Base-by-base conservation (phyloP, 805 yeast species). In the Osmozyma mogii region DNA sequence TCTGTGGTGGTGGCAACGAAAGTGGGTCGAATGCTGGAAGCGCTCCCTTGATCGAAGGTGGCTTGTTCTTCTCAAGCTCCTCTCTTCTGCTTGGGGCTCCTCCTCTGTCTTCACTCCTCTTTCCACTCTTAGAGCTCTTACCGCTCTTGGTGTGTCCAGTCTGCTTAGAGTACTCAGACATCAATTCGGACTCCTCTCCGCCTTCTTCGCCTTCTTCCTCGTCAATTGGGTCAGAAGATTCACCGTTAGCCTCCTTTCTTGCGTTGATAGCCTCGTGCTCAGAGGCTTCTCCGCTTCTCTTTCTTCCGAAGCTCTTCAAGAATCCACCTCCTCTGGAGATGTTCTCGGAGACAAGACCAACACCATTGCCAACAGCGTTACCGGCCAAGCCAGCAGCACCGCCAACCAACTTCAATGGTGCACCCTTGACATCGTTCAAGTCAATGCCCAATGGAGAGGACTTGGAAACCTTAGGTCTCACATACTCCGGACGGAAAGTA, bases 401-500 rank as follows among this genome's bases (percentile, higher is more conserved):
- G 5, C 60, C 61, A 15, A 50, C 59, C 17, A 65, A 61, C 44
- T 67, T 69, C 32, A 72, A 47, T 17, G 79, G 75, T 13, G 54
- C 65, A 20, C 62, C 66, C 7, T 70, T 54, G 15, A 68, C 43
- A 14, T 56, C 57, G 13, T 54, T 51, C 16, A 70, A 45, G 20
- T 56, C 61, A 29, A 58, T 44, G 13, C 68, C 71, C 32, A 62
- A 57, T 11, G 69, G 69, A 17, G 50, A 40, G 27, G 48, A 40
- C n/a, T 54, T 37, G 6, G 55, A 60, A 25, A 78, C 51, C 28
- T 58, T 55, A n/a, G 89, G 84, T 50, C 81, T 72, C 27, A 75
- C 55, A 50, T 80, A 83, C 43, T 75, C 72, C 13, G 89, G 87
- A 25, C 47, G 49, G 54, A 81, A 83, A 1, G 61, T 54, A 3